A percentile compares a stretch with the other conserved stretches of the same genome.
phyloP scores from a whole-genome alignment of 495 filamentous ascomycete species.

The Haplographium delicatum region DNA sequence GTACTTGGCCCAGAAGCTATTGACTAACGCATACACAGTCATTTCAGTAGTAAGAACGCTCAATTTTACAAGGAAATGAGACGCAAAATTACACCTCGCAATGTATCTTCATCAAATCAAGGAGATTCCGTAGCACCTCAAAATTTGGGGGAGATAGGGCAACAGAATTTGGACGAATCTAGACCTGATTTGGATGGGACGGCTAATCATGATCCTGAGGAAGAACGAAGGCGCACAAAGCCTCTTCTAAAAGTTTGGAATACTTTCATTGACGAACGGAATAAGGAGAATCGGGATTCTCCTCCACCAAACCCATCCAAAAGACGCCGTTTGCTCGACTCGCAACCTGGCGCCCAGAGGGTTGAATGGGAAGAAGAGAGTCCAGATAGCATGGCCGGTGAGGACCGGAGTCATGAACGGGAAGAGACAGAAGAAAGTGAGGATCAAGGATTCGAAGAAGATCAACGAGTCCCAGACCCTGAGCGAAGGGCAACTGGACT shows the following conservation, averaged over 20 bases:
- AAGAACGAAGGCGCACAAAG: background rate
- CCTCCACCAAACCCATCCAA: background rate
- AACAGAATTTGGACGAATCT: background rate
- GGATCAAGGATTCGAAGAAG: conserved; percentile 26
- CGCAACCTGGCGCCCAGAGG: conserved; percentile 30
- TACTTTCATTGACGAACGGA: conserved; percentile 10
- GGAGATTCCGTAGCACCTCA: no score
- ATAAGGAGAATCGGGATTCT: conserved; percentile 24
- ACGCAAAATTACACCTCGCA: no score
- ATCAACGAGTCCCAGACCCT: conserved; percentile 16
- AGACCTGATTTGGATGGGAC: conserved; percentile 10
- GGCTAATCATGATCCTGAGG: background rate
- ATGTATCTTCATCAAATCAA: no score
- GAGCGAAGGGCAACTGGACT: conserved; percentile 1
- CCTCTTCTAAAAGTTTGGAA: conserved; percentile 9
- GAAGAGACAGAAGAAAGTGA: conserved; percentile 15
- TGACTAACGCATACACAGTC: no score
- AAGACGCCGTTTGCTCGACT: conserved; percentile 33
- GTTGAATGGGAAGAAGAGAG: conserved; percentile 25
- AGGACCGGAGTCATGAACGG: background rate
- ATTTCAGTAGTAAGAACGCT: background rate
- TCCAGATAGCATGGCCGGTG: background rate
- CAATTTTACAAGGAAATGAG: no score
- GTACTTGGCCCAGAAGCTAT: no score
- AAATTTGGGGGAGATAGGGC: background rate